A percentile compares a stretch with the other conserved stretches of the same genome.
Conservation (phyloP, 257 asterid species). For the Hygrophila difformis region DNA sequence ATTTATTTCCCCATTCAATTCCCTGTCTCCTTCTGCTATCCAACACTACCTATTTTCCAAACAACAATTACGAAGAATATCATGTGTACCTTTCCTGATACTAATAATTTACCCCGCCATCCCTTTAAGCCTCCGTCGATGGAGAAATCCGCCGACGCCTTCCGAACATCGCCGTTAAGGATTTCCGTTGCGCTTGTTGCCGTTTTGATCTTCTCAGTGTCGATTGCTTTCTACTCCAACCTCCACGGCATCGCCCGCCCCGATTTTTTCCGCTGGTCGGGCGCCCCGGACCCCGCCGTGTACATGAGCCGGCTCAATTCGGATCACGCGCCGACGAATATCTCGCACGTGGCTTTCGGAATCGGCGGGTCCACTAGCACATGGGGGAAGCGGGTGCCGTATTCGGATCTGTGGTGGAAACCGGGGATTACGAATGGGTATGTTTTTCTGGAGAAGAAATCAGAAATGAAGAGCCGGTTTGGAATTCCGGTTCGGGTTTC, state of each 20-base stretch:
- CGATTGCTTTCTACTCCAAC: conserved; percentile 31
- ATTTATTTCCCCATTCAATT: no score
- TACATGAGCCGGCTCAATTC: conserved; percentile 18
- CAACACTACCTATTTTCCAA: no score
- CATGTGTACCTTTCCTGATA: no score
- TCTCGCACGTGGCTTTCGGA: conserved; percentile 75
- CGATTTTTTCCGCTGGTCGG: conserved; percentile 35
- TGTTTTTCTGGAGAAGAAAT: conserved; percentile 50
- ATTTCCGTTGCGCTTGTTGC: conserved; percentile 16
- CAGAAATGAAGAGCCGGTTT: conserved; percentile 20
- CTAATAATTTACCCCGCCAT: no score
- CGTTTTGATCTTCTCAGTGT: conserved; percentile 27
- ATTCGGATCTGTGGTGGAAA: conserved; percentile 73
- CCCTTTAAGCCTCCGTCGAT: no score
- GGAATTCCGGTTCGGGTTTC: conserved; percentile 45
- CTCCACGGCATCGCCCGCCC: conserved; percentile 24
- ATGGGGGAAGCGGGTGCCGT: conserved; percentile 46
- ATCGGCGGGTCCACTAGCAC: conserved; percentile 63
- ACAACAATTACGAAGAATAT: no score
- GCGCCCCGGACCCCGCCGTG: conserved; percentile 15
- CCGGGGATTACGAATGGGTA: conserved; percentile 62
- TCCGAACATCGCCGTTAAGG: conserved; percentile 27
- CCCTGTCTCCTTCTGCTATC: no score
- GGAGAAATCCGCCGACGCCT: conserved; percentile 27
- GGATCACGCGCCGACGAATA: conserved; percentile 41